Percentiles rank a stretch among this genome's conserved stretches.
phyloP scores from a whole-genome alignment of 2,329 filamentous ascomycete species.

The Canariomyces notabilis region DNA sequence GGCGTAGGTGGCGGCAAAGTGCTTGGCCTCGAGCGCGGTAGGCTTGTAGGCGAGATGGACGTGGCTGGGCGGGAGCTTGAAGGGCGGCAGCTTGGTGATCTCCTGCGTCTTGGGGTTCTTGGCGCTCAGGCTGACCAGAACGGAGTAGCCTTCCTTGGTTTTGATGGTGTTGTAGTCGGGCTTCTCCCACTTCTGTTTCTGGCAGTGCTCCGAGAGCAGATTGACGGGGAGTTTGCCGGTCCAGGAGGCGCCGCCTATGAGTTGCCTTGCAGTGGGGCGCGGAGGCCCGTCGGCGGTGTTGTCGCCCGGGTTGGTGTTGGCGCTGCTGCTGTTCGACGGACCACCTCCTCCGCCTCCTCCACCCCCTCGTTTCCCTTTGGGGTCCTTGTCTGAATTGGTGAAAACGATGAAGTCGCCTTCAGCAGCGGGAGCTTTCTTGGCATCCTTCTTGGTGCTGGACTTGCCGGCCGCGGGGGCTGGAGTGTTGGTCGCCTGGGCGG shows the following conservation, averaged over 20 bases:
- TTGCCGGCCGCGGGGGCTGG: slow-evolving; percentile 24
- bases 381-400: slow-evolving; percentile 53
- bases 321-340: slow-evolving; percentile 15
- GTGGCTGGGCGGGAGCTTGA: slow-evolving; percentile 72
- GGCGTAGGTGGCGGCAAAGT: slow-evolving; percentile 88
- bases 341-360: slow-evolving; percentile 15
- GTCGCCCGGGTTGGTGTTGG: slow-evolving; percentile 4
- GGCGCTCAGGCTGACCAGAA: slow-evolving; percentile 72
- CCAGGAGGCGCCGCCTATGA: slow-evolving; percentile 94
- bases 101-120: slow-evolving; percentile 80
- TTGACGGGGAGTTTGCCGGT: slow-evolving; percentile 95
- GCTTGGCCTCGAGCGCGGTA: slow-evolving; percentile 82
- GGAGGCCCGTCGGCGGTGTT: slow-evolving; percentile 39
- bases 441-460: slow-evolving; percentile 33
- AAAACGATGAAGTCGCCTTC: slow-evolving; percentile 53
- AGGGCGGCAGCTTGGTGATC: slow-evolving; percentile 67
- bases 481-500: slow-evolving; percentile 32
- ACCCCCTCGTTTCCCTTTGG: slow-evolving; percentile 40
- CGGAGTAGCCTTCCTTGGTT: slow-evolving; percentile 68
- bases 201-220: slow-evolving; percentile 87
- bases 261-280: slow-evolving; percentile 64
- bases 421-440: slow-evolving; percentile 30
- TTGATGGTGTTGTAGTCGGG: slow-evolving; percentile 84
- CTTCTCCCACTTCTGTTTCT: slow-evolving; percentile 92
- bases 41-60: slow-evolving; percentile 70